Evolutionary conservation across 345 rosid species (phyloP), one percentile per base, ranked within the genome.

Genomic region (Lumnitzera littorea): DNA sequence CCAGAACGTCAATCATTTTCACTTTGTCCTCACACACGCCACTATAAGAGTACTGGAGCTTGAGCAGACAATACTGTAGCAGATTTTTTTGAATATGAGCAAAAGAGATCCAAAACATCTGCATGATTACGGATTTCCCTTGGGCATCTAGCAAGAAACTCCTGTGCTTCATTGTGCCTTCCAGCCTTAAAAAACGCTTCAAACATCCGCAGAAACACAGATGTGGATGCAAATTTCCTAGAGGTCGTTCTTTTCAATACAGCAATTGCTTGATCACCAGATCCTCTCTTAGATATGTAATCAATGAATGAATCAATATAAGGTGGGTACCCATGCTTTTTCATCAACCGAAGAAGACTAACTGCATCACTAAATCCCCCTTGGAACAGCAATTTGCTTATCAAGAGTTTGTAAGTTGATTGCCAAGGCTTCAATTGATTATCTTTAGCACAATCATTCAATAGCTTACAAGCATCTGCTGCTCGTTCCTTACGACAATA

Each of bases 101-200:
- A 72, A 67, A 94, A 91, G 72, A 94, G 88, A 78, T 83, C 76
- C 74, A 88, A 71, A 67, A 88, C 85, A 77, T 91, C 96, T 12
- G 92, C 82, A 75, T 82, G 74, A 76, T 80, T 80, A 25, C 95
- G 92, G 68, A 91, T 64, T 63, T 70, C 68, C 46, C 69, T 66
- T 13, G 95, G 96, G 69, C 91, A 88, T 57, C 77, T 67, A 29
- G 86, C 74, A 68, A 94, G 73, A 55, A 88, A 72, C 74, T 88
- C 92, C 31, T 84, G 97, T 49, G 96, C 96, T 69, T 76, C 83
- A 15, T 67, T 67, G 46, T 67, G 84, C 79, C 89, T 88, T 50
- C 80, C 74, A 61, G 86, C 81, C 72, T 82, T 78, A 69, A 83
- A 62, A 73, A 82, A 72, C 36, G 85, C 83, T 78, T 83, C 78